These are phyloP conservation scores for Penicillium antarcticum DNA, from an alignment of 495 filamentous ascomycete species.

Conservation along the genomic window DNA sequence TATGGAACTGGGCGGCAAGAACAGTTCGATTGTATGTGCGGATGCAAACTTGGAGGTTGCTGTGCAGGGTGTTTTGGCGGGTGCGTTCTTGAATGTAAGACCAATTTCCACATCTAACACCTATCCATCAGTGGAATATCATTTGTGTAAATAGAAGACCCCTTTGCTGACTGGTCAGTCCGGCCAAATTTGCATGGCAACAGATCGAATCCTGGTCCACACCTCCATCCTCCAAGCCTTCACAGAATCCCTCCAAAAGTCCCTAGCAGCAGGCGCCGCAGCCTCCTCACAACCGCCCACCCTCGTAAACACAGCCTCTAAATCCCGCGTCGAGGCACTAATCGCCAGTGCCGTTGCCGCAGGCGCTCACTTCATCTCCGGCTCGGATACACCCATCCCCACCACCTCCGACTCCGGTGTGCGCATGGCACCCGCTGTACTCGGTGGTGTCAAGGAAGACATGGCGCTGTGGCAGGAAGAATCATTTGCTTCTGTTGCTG, in stretches of 20 bases:
- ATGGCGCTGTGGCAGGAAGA: constrained; percentile 81
- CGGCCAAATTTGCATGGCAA: constrained; percentile 90
- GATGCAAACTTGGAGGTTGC: constrained; percentile 55
- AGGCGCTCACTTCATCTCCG: constrained; percentile 64
- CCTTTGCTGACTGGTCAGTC: constrained; percentile 28
- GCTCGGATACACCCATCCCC: constrained; percentile 28
- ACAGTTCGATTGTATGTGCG: constrained; percentile 54
- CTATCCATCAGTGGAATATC: no score
- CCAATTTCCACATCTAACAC: neutral
- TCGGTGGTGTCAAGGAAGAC: constrained; percentile 61
- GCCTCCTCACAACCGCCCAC: constrained; percentile 48
- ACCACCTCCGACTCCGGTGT: constrained; percentile 40
- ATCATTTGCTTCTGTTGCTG: constrained; percentile 72
- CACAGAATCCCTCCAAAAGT: constrained; percentile 35
- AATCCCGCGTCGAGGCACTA: constrained; percentile 62
- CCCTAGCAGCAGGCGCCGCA: constrained; percentile 44
- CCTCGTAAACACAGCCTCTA: constrained; percentile 58
- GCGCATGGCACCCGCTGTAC: constrained; percentile 66
- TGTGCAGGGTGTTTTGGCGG: constrained; percentile 44
- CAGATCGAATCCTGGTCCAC: constrained; percentile 82
- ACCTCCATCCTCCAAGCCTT: constrained; percentile 62
- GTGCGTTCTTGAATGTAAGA: constrained; percentile 49
- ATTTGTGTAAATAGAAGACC: no score
- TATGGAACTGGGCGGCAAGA: constrained; percentile 63
- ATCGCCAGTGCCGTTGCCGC: constrained; percentile 57